Evolutionary conservation across 192 early-diverging fungal species (phyloP).

Genomic region (Coemansia sp.): DNA sequence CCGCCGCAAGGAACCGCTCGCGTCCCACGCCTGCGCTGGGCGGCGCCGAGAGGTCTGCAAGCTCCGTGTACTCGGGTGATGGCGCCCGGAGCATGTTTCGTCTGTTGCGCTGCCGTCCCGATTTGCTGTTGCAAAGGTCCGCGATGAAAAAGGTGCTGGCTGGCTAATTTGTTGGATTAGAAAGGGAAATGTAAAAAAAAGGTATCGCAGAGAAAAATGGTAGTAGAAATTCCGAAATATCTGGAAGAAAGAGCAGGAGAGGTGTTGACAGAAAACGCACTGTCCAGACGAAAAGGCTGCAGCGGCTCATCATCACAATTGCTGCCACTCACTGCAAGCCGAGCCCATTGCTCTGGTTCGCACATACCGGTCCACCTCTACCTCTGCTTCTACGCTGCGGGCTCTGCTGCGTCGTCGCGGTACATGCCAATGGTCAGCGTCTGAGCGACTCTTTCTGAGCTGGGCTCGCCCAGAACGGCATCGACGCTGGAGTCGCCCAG

Average conservation of each 20-base stretch:
- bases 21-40: constrained; percentile 3
- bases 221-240: neutral
- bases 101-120: too few species aligned
- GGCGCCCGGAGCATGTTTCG: constrained; percentile 12
- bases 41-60: constrained; percentile 25
- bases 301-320: neutral
- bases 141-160: neutral
- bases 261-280: neutral
- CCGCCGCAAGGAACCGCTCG: constrained; percentile 15
- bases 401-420: constrained; percentile 14
- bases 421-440: constrained; percentile 27
- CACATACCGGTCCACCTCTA: neutral
- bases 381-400: neutral
- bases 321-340: neutral
- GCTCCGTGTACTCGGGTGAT: constrained; percentile 47
- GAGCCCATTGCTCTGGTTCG: neutral
- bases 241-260: neutral
- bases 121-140: too few species aligned
- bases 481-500: constrained; percentile 32
- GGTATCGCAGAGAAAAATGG: neutral
- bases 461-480: constrained; percentile 5
- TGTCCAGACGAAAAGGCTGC: neutral
- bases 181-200: neutral
- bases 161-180: neutral
- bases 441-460: neutral